Evolutionary conservation across 345 rosid species (phyloP).

Genomic region (Citrus mangshanensis): DNA sequence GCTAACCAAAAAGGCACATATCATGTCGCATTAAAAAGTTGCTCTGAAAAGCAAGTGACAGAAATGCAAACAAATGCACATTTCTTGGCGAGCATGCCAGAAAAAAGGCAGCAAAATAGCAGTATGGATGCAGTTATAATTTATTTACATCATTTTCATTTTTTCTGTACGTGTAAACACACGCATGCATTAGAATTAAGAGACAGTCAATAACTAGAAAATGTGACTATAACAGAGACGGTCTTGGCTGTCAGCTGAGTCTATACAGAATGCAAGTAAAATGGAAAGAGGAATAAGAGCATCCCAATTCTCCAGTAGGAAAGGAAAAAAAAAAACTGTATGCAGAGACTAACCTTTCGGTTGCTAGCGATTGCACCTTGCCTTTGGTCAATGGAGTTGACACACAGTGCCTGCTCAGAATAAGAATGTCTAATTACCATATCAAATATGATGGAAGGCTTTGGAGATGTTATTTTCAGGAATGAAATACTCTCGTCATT

Average conservation of each 20-base stretch:
- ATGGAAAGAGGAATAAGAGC: background rate
- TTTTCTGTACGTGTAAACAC: background rate
- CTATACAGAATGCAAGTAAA: background rate
- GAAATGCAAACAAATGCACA: background rate
- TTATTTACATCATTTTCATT: background rate
- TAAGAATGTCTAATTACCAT: constrained; percentile 11
- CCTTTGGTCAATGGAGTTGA: constrained; percentile 58
- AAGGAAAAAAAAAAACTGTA: background rate
- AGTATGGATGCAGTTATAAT: background rate
- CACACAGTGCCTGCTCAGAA: constrained; percentile 73
- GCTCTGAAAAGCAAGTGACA: background rate
- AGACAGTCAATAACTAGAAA: background rate
- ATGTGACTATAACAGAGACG: background rate
- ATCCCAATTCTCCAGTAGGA: background rate
- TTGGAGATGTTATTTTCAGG: constrained; percentile 5
- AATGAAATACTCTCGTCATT: background rate
- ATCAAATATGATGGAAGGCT: constrained; percentile 12
- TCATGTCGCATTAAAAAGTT: background rate
- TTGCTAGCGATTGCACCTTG: constrained; percentile 86
- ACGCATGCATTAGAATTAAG: background rate
- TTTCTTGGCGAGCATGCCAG: background rate
- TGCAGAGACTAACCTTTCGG: constrained; percentile 63
- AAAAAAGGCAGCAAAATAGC: background rate
- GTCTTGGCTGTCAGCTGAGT: background rate
- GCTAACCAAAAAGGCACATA: background rate